Evolutionary conservation across 2,329 filamentous ascomycete species (phyloP).

Genomic region (Aspergillus flavus): DNA sequence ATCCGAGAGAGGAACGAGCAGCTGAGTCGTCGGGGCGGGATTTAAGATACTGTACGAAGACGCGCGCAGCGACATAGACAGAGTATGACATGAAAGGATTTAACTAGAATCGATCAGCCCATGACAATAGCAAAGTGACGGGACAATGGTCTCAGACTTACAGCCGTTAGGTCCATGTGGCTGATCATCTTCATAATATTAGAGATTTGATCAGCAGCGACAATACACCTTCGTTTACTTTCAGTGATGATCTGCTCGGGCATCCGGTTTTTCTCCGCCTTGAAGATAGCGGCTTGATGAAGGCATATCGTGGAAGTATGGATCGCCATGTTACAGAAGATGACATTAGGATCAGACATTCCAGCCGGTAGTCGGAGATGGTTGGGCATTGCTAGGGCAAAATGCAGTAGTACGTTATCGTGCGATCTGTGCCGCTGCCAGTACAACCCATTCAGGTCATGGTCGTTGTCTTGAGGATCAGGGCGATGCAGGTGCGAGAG

Average conservation of each 20-base stretch:
- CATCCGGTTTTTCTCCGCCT: slow-evolving; percentile 85
- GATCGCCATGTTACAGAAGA: slow-evolving; percentile 96
- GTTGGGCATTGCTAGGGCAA: slow-evolving; percentile 77
- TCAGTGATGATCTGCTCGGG: slow-evolving; percentile 77
- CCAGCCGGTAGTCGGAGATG: slow-evolving; percentile 78
- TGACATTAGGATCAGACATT: slow-evolving; percentile 76
- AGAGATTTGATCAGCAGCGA: slow-evolving; percentile 89
- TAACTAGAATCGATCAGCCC: slow-evolving; percentile 61
- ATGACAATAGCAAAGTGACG: slow-evolving; percentile 4
- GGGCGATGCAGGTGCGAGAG: slow-evolving; percentile 88
- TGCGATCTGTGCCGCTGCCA: slow-evolving; percentile 91
- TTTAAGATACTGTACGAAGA: slow-evolving; percentile 96
- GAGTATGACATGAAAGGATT: slow-evolving; percentile 96
- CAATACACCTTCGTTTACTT: slow-evolving; percentile 90
- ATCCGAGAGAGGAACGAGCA: slow-evolving; percentile 80
- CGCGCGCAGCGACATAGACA: slow-evolving; percentile 90
- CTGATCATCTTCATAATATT: slow-evolving; percentile 95
- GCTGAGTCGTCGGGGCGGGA: slow-evolving; percentile 81
- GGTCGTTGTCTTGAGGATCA: slow-evolving; percentile 75
- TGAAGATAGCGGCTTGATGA: slow-evolving; percentile 98
- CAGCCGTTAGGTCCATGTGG: slow-evolving; percentile 79
- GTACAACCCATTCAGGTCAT: slow-evolving; percentile 89
- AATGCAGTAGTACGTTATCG: slow-evolving; percentile 89
- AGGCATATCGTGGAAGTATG: slow-evolving; percentile 95
- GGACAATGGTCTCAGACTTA: slow-evolving; percentile 51